phyloP scores from a whole-genome alignment of 345 rosid species.

The Eucalyptus sideroxylon region DNA sequence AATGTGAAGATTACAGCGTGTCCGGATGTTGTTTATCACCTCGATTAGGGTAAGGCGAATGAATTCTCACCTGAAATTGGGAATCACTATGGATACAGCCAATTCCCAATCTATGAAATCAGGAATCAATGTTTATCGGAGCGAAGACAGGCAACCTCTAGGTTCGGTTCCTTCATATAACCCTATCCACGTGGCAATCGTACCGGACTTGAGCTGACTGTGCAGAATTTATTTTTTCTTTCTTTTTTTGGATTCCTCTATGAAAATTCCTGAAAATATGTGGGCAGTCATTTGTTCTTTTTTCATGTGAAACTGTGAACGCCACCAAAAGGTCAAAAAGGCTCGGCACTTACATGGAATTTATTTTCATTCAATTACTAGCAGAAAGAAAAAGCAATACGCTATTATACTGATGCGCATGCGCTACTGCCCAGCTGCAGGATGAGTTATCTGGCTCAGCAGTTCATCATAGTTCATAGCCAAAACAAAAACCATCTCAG shows the following conservation, averaged over 20 bases:
- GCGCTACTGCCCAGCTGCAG: neutral
- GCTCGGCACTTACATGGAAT: neutral
- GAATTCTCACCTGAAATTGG: too few relatives aligned
- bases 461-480: neutral
- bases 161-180: too few relatives aligned
- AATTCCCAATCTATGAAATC: neutral
- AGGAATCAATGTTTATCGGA: neutral
- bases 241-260: neutral
- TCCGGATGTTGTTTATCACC: too few relatives aligned
- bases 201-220: neutral
- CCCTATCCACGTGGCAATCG: neutral
- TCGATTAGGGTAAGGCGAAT: neutral
- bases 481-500: neutral
- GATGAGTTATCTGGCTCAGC: neutral
- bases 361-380: neutral
- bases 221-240: neutral
- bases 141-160: accelerated
- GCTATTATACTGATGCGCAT: neutral
- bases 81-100: accelerated
- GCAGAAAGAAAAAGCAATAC: neutral
- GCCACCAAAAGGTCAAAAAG: neutral
- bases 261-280: neutral
- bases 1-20: too few relatives aligned
- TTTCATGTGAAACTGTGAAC: neutral
- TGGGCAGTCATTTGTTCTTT: neutral